phyloP scores from a whole-genome alignment of 2,329 filamentous ascomycete genomes.

The Fusarium decemcellulare region DNA sequence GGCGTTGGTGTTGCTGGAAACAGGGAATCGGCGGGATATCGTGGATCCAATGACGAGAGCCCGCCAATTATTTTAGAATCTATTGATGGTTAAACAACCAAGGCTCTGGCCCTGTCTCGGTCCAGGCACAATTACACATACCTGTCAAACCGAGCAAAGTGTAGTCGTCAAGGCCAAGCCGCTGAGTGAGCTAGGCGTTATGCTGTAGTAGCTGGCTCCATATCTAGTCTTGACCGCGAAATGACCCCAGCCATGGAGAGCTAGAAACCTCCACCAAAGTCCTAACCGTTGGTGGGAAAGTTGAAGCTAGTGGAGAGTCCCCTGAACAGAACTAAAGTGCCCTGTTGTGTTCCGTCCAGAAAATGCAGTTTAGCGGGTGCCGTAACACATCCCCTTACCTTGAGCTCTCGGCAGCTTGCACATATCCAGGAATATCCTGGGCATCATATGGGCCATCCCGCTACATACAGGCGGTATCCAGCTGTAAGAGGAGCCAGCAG shows the following conservation, averaged over 20 bases:
- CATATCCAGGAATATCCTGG: slow-evolving; percentile 41
- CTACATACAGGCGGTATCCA: slow-evolving; percentile 13
- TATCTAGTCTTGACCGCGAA: slow-evolving; percentile 29
- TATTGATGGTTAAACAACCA: slow-evolving; percentile 5
- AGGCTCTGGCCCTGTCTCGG: slow-evolving; percentile 11
- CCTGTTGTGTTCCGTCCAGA: slow-evolving; percentile 34
- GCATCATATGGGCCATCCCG: slow-evolving; percentile 26
- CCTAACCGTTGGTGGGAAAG: slow-evolving; percentile 40
- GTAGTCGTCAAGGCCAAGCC: slow-evolving; percentile 18
- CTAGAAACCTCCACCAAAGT: slow-evolving; percentile 37
- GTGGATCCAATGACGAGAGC: slow-evolving; percentile 22
- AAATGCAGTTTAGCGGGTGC: slow-evolving; percentile 10
- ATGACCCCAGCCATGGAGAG: slow-evolving; percentile 30
- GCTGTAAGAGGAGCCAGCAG: slow-evolving; percentile 29
- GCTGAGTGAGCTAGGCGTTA: slow-evolving; percentile 19
- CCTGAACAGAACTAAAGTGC: slow-evolving; percentile 36
- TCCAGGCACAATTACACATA: background rate
- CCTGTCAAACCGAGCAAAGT: slow-evolving; percentile 15
- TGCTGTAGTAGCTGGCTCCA: slow-evolving; percentile 19
- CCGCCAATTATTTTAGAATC: slow-evolving; percentile 15
- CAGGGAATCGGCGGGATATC: slow-evolving; percentile 37
- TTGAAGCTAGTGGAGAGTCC: slow-evolving; percentile 38
- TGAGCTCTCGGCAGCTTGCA: slow-evolving; percentile 37
- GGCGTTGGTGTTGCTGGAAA: slow-evolving; percentile 34
- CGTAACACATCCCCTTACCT: slow-evolving; percentile 15